phyloP scores from a whole-genome alignment of 345 rosid genomes.

The Gossypium anomalum region DNA sequence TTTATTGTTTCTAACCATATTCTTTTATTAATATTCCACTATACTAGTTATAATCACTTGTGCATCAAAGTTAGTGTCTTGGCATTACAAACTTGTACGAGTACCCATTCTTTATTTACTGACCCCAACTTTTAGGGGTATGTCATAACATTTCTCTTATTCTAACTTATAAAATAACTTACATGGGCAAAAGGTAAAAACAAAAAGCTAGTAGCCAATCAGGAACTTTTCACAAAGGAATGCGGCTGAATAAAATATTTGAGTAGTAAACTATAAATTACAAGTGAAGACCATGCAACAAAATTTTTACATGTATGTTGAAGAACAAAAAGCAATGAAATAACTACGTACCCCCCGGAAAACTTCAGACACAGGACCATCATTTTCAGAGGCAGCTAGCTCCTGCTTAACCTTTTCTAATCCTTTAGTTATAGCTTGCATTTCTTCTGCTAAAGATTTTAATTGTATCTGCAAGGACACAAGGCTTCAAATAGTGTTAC shows the following conservation, averaged over 20 bases:
- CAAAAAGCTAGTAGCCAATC: neutral
- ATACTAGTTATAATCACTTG: slow-evolving; percentile 6
- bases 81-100: neutral
- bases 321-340: slow-evolving; percentile 12
- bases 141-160: too few species aligned
- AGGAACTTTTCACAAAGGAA: neutral
- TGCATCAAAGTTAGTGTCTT: neutral
- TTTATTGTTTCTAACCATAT: neutral
- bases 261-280: neutral
- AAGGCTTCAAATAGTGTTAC: slow-evolving; percentile 14
- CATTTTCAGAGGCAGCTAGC: slow-evolving; percentile 76
- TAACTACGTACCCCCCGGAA: slow-evolving; percentile 56
- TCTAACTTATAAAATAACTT: too few species aligned
- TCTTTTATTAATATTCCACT: neutral
- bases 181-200: too few species aligned
- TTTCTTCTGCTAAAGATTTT: slow-evolving; percentile 95
- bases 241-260: neutral
- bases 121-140: neutral
- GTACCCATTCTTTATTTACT: neutral
- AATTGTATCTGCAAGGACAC: slow-evolving; percentile 72
- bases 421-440: slow-evolving; percentile 97
- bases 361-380: slow-evolving; percentile 91
- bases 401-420: slow-evolving; percentile 92
- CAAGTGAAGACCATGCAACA: slow-evolving; percentile 5
- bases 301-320: neutral